Evolutionary conservation across 108 stramenopile genomes (phyloP).

Genomic region (Fragilaria radians): DNA sequence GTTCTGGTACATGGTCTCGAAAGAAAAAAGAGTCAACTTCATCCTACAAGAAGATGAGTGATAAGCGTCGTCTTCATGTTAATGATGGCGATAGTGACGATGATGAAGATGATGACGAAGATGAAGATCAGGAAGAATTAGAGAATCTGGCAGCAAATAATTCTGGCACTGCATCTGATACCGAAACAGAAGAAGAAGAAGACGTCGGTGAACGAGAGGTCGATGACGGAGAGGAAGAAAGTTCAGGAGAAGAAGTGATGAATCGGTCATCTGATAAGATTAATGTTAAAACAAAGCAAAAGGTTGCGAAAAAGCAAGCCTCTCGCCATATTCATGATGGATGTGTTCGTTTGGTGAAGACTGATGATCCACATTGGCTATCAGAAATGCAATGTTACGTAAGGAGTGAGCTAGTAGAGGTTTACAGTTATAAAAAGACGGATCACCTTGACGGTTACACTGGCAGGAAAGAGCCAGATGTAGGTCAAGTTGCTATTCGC

Average conservation of each 20-base stretch:
- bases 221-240: conserved; percentile 14
- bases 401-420: conserved; percentile 68
- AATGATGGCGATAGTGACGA: conserved; percentile 11
- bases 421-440: conserved; percentile 51
- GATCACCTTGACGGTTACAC: conserved; percentile 44
- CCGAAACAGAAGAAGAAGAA: conserved; percentile 33
- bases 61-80: conserved; percentile 9
- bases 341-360: conserved; percentile 56
- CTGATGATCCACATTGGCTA: conserved; percentile 73
- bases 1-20: conserved; percentile 6
- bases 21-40: conserved; percentile 13
- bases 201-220: conserved; percentile 14
- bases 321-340: conserved; percentile 34
- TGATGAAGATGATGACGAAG: conserved; percentile 18
- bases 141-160: background rate
- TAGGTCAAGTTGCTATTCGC: conserved; percentile 74
- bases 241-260: conserved; percentile 21
- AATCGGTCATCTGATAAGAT: conserved; percentile 19
- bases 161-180: conserved; percentile 8
- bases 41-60: conserved; percentile 21
- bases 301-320: conserved; percentile 26
- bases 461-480: conserved; percentile 39
- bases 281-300: conserved; percentile 2
- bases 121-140: conserved; percentile 29
- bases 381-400: conserved; percentile 76